Conservation (phyloP, 1,284 basidiomycete genomes). For the Coniferiporia sulphurascens region DNA sequence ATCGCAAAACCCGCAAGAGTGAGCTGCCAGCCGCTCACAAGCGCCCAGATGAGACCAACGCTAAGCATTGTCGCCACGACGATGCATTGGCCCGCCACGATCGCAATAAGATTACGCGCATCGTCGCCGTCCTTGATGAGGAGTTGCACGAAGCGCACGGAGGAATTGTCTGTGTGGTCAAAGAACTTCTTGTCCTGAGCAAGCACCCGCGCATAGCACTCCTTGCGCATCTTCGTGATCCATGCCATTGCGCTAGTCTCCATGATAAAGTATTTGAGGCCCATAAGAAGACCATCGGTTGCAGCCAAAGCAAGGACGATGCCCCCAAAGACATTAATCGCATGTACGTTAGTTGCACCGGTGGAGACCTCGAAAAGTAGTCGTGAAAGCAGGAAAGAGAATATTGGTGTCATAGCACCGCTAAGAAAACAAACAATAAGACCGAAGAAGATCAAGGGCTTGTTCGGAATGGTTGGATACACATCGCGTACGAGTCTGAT, state of each 20-base stretch:
- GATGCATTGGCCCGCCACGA: slow-evolving; percentile 67
- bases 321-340: slow-evolving; percentile 66
- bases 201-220: slow-evolving; percentile 60
- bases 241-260: slow-evolving; percentile 73
- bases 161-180: slow-evolving; percentile 63
- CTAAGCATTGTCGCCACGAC: slow-evolving; percentile 80
- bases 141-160: slow-evolving; percentile 67
- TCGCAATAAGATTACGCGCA: slow-evolving; percentile 72
- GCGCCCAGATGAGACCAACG: slow-evolving; percentile 84
- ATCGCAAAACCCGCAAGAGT: slow-evolving; percentile 88
- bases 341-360: slow-evolving; percentile 55
- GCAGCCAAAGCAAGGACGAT: slow-evolving; percentile 72
- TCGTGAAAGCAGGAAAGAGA: slow-evolving; percentile 84
- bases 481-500: slow-evolving; percentile 51
- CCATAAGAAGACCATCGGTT: slow-evolving; percentile 70
- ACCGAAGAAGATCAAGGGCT: slow-evolving; percentile 65
- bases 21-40: slow-evolving; percentile 87
- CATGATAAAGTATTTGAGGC: slow-evolving; percentile 73
- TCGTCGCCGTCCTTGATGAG: slow-evolving; percentile 93
- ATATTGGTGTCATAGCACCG: slow-evolving; percentile 85
- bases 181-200: slow-evolving; percentile 91
- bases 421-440: slow-evolving; percentile 60
- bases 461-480: slow-evolving; percentile 74
- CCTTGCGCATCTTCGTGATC: slow-evolving; percentile 65
- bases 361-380: slow-evolving; percentile 77